These are phyloP conservation scores for Aspergillus sclerotiicarbonarius DNA, from an alignment of 495 filamentous ascomycete genomes.

Conservation along the genomic window DNA sequence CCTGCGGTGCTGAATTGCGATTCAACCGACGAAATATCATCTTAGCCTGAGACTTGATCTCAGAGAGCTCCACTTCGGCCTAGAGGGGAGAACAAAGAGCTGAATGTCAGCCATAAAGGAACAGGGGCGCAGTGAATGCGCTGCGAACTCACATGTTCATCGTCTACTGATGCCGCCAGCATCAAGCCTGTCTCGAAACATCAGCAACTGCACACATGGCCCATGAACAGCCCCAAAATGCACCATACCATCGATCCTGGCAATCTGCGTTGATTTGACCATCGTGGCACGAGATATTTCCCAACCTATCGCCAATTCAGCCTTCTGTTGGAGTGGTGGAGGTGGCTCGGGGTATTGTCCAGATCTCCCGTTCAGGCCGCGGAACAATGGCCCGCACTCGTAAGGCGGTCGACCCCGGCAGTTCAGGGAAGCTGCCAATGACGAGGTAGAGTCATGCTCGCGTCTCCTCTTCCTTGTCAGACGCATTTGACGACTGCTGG, in stretches of 20 bases:
- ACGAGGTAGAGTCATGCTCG: constrained; percentile 16
- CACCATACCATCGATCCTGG: constrained; percentile 81
- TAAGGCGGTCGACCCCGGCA: constrained; percentile 40
- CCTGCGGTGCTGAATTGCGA: constrained; percentile 85
- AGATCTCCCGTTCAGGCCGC: constrained; percentile 10
- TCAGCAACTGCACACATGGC: constrained; percentile 24
- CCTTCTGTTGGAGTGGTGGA: constrained; percentile 9
- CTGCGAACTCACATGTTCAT: constrained; percentile 62
- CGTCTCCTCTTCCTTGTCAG: background rate
- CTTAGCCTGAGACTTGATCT: constrained; percentile 88
- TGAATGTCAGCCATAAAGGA: background rate
- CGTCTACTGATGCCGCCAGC: constrained; percentile 92
- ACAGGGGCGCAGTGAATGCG: constrained; percentile 7
- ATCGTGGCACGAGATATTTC: constrained; percentile 46
- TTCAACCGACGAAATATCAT: constrained; percentile 83
- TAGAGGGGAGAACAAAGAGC: constrained; percentile 20
- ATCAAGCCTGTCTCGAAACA: constrained; percentile 62
- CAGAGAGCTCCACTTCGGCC: constrained; percentile 73
- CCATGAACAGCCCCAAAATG: background rate
- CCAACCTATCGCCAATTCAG: background rate
- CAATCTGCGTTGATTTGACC: constrained; percentile 95
- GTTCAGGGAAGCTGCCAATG: constrained; percentile 17
- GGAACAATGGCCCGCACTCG: constrained; percentile 33
- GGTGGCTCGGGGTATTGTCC: constrained; percentile 13
- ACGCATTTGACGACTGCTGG: background rate